These are phyloP conservation scores for Drechslerella coelobrocha DNA, from an alignment of 2,329 filamentous ascomycete genomes.

Conservation along the genomic window DNA sequence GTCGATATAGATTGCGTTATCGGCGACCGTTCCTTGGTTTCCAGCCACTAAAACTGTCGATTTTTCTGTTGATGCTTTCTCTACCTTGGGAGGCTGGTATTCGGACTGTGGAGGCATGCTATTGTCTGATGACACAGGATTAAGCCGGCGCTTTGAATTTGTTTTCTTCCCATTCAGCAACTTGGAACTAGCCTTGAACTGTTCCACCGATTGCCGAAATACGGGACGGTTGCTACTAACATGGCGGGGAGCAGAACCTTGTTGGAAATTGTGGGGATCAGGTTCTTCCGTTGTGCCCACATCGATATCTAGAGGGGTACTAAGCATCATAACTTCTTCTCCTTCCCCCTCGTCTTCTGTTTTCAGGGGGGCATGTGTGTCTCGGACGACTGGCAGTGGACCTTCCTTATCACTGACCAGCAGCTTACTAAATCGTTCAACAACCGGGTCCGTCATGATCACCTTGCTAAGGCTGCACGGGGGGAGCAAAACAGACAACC, in stretches of 20 bases:
- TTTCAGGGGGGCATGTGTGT: neutral
- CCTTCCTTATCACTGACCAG: neutral
- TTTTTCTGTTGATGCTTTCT: neutral
- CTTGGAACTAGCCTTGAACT: conserved; percentile 22
- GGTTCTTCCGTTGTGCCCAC: neutral
- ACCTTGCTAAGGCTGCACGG: conserved; percentile 11
- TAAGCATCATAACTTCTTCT: neutral
- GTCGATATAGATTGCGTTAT: conserved; percentile 19
- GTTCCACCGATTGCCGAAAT: conserved; percentile 36
- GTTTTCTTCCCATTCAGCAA: neutral
- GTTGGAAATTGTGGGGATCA: neutral
- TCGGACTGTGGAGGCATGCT: too few relatives aligned
- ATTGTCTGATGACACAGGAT: neutral
- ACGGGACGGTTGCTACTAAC: conserved; percentile 8
- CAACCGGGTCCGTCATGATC: conserved; percentile 40
- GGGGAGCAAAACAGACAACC: conserved; percentile 57
- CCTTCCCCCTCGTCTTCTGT: neutral
- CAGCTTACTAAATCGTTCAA: conserved; percentile 32
- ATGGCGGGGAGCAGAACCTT: neutral
- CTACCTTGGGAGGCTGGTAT: too few relatives aligned
- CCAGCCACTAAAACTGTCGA: neutral
- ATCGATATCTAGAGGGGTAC: neutral
- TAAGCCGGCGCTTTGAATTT: neutral
- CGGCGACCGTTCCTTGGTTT: neutral
- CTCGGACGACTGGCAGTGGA: neutral